Percentiles rank a stretch among this genome's conserved stretches.
Evolutionary conservation across 345 rosid species (phyloP).

Genomic region (Syzygium jambos): DNA sequence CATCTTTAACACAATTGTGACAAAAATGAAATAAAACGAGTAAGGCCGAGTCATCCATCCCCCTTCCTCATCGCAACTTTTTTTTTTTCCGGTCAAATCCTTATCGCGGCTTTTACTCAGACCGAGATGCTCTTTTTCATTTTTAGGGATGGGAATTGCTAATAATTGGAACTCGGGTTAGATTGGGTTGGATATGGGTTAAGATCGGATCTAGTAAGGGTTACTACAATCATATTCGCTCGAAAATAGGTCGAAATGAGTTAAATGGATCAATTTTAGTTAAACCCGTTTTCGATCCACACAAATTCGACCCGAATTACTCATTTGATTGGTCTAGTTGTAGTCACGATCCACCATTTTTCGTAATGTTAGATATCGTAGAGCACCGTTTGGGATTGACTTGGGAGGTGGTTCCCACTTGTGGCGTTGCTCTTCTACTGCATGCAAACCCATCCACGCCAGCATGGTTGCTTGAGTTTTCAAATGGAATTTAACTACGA

Average conservation of each 20-base stretch:
- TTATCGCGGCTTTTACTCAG: rapidly evolving
- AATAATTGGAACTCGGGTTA: background rate
- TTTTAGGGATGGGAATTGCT: background rate
- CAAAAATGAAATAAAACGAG: background rate
- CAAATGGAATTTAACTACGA: background rate
- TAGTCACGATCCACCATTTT: background rate
- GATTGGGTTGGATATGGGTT: background rate
- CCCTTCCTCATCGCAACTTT: background rate
- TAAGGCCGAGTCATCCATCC: rapidly evolving
- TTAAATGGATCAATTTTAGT: background rate
- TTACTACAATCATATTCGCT: background rate
- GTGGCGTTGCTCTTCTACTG: background rate
- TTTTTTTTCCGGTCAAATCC: background rate
- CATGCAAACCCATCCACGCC: background rate
- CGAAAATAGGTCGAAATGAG: background rate
- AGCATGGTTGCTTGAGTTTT: background rate
- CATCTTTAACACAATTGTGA: background rate
- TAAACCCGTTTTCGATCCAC: background rate
- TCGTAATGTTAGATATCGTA: too few relatives aligned
- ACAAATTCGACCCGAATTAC: background rate
- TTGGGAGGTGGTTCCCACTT: rapidly evolving
- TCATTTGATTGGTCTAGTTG: background rate
- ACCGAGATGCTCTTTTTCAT: rapidly evolving
- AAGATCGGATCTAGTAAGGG: background rate
- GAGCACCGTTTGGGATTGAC: background rate